These are phyloP conservation scores for Radiomyces spectabilis DNA, from an alignment of 192 early-diverging fungal genomes.

Conservation along the genomic window DNA sequence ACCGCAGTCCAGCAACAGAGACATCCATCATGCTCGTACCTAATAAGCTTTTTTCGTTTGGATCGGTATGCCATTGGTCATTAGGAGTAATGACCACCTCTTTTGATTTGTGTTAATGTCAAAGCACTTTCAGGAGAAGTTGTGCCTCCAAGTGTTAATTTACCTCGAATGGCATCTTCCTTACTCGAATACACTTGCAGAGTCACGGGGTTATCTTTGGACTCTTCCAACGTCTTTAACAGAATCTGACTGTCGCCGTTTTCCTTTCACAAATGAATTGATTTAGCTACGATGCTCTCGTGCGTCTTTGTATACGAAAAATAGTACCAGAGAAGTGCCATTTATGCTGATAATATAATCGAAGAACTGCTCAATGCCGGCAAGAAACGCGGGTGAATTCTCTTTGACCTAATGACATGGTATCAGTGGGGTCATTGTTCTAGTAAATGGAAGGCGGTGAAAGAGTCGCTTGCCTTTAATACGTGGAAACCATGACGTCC, in stretches of 20 bases:
- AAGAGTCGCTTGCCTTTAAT: constrained; percentile 39
- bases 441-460: not conserved
- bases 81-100: constrained; percentile 26
- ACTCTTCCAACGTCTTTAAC: constrained; percentile 33
- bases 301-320: too few species aligned
- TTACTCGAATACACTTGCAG: constrained; percentile 53
- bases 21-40: too few species aligned
- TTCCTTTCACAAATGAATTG: not conserved
- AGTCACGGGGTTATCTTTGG: constrained; percentile 37
- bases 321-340: constrained; percentile 44
- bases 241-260: constrained; percentile 32
- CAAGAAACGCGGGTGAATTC: constrained; percentile 55
- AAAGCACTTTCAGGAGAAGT: not conserved
- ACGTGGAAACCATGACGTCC: constrained; percentile 60
- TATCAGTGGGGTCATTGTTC: not conserved
- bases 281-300: too few species aligned
- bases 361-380: constrained; percentile 67
- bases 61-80: constrained; percentile 18
- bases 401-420: constrained; percentile 44
- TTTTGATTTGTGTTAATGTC: not conserved
- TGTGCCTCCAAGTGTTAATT: not conserved
- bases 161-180: constrained; percentile 34
- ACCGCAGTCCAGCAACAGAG: too few species aligned
- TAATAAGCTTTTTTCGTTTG: constrained; percentile 30
- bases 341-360: constrained; percentile 64